phyloP scores from a whole-genome alignment of 441 rosid genomes.

The Viola pubescens region DNA sequence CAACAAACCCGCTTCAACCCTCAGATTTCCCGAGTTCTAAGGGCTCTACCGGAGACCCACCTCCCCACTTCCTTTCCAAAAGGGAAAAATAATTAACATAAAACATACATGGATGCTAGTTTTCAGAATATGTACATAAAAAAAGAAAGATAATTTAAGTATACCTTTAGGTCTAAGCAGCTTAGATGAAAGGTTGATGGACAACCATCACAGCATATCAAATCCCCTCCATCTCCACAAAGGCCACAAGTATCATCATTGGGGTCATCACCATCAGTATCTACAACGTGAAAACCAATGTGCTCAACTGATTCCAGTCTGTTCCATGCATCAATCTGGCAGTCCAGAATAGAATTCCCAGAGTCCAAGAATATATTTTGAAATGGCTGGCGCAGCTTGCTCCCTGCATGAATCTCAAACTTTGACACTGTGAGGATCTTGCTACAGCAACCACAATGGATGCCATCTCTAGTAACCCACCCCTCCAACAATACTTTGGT shows the following conservation, averaged over 20 bases:
- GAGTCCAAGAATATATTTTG: slow-evolving; percentile 86
- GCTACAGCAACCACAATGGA: slow-evolving; percentile 96
- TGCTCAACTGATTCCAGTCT: slow-evolving; percentile 47
- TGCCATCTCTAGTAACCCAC: slow-evolving; percentile 85
- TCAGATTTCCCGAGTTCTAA: too few species aligned
- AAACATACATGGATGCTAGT: too few species aligned
- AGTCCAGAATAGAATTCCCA: slow-evolving; percentile 74
- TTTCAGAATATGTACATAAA: not conserved
- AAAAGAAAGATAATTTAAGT: slow-evolving; percentile 4
- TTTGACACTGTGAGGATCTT: slow-evolving; percentile 74
- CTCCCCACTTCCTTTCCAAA: not conserved
- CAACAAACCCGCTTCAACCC: too few species aligned
- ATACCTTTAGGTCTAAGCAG: slow-evolving; percentile 81
- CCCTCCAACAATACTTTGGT: slow-evolving; percentile 86
- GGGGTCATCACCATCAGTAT: slow-evolving; percentile 74
- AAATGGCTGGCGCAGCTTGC: slow-evolving; percentile 81
- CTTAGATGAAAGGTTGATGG: slow-evolving; percentile 92
- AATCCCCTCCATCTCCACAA: slow-evolving; percentile 97
- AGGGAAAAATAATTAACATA: not conserved
- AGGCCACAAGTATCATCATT: slow-evolving; percentile 95
- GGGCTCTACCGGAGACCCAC: not conserved
- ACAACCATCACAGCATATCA: slow-evolving; percentile 96
- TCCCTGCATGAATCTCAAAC: slow-evolving; percentile 98
- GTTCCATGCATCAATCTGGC: slow-evolving; percentile 91
- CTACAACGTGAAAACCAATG: slow-evolving; percentile 50